These are phyloP conservation scores for Striga hermonthica DNA, from an alignment of 305 asterid genomes.

Conservation along the genomic window DNA sequence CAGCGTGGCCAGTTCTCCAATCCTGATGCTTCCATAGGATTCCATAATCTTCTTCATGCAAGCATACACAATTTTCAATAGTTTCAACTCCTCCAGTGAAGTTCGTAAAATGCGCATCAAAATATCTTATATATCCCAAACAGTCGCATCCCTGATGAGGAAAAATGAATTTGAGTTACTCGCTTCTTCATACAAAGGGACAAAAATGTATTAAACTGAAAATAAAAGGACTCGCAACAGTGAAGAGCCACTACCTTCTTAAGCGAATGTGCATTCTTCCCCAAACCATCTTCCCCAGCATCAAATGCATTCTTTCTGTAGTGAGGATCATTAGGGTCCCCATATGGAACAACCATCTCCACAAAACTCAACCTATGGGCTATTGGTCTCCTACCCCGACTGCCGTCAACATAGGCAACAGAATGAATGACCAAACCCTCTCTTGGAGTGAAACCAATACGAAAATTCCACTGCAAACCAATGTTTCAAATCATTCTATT, in stretches of 20 bases:
- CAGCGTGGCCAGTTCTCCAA: slow-evolving; percentile 95
- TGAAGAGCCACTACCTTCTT: slow-evolving; percentile 59
- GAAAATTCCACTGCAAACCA: slow-evolving; percentile 85
- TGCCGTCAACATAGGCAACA: slow-evolving; percentile 92
- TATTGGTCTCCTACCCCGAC: slow-evolving; percentile 91
- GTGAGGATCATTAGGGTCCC: slow-evolving; percentile 98
- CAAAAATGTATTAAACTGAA: slow-evolving; percentile 9
- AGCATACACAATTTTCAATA: slow-evolving; percentile 86
- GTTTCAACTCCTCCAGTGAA: slow-evolving; percentile 98
- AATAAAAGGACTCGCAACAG: slow-evolving; percentile 9
- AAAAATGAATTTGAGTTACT: slow-evolving; percentile 1
- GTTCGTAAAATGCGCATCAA: slow-evolving; percentile 89
- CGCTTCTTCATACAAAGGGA: slow-evolving; percentile 24
- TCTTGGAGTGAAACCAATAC: slow-evolving; percentile 91
- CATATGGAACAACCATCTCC: slow-evolving; percentile 99
- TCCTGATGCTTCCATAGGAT: slow-evolving; percentile 99
- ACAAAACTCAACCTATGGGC: slow-evolving; percentile 96
- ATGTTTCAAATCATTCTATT: slow-evolving; percentile 17
- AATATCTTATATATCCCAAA: slow-evolving; percentile 78
- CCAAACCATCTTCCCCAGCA: slow-evolving; percentile 99
- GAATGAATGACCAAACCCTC: slow-evolving; percentile 96
- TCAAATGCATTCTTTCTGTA: slow-evolving; percentile 96
- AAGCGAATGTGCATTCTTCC: slow-evolving; percentile 92
- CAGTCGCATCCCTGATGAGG: slow-evolving; percentile 92
- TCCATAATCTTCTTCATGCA: slow-evolving; percentile 97